phyloP scores from a whole-genome alignment of 1,284 basidiomycete genomes.

The Lignosus rhinocerotis region DNA sequence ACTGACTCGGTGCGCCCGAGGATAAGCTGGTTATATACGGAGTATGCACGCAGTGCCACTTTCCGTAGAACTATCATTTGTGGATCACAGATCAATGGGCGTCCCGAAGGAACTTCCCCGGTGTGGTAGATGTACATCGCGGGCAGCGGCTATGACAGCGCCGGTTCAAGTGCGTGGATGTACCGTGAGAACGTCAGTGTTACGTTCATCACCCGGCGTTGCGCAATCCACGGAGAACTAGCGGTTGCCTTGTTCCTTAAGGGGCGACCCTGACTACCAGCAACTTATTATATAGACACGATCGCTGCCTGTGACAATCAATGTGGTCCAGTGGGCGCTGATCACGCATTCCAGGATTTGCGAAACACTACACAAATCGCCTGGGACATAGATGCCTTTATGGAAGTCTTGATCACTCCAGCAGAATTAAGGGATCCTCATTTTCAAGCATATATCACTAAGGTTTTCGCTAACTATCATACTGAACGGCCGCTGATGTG shows the following conservation, averaged over 20 bases:
- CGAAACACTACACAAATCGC: neutral
- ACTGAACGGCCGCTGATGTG: too few species aligned
- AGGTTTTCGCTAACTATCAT: too few species aligned
- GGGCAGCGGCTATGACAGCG: neutral
- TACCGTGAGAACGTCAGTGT: neutral
- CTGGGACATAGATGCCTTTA: neutral
- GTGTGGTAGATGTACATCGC: neutral
- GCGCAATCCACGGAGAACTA: neutral
- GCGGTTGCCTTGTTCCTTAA: neutral
- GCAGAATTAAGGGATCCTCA: too few species aligned
- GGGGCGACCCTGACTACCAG: neutral
- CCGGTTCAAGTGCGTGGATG: neutral
- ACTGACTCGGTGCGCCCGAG: conserved; percentile 2
- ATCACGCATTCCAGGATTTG: neutral
- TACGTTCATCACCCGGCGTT: neutral
- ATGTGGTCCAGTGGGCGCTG: neutral
- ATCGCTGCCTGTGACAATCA: neutral
- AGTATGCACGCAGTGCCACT: conserved; percentile 17
- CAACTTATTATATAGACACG: neutral
- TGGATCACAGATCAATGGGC: conserved; percentile 16
- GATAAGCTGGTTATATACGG: conserved; percentile 19
- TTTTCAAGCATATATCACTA: too few species aligned
- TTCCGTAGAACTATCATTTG: conserved; percentile 16
- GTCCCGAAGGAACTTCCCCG: neutral
- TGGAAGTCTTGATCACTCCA: too few species aligned